Base-by-base conservation (phyloP, 306 rosid genomes). In the Trifolium pratense region DNA sequence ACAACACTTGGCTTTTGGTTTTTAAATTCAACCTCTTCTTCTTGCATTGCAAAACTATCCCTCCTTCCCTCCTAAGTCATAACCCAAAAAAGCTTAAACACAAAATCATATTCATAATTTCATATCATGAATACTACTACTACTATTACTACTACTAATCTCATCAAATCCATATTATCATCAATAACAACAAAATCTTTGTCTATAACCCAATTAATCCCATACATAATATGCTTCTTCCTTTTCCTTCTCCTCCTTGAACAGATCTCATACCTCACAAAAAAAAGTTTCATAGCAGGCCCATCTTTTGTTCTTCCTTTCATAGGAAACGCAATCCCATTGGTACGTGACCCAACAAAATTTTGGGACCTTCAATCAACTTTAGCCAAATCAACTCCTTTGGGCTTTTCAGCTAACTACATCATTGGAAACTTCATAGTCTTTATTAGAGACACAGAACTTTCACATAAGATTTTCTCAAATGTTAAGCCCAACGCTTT, bases 401-500 rank as follows among this genome's bases (percentile, higher is more conserved):
- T 9, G 0, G 98, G 98, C 0, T 42, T 86, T 81, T 91, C 96
- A 6, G 87, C 57, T 1, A 90, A 94, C 85, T 94, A 94, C 86
- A 53, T 94, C 59, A 18, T 87, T 82, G 98, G 98, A 0, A 88
- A 70, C 34, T 91, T 89, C 87, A 86, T 88, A 75, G 42, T 91
- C 65, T 91, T 88, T 88, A 83, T 91, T 65, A 80, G 92, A 14
- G 95, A 94, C 81, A 70, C 95, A 4, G 88, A 88, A 5, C 96
- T 94, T 55, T 94, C 91, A 9, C 96, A 89, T 81, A 87, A 85
- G 70, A 43, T 94, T 59, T 94, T 94, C 82, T 58, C 94, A 69
- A 94, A 94, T 80, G 98, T 94, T 9, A 84, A 87, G 14, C 91
- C 95, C 39, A 81, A 91, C 25, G 97, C 96, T 0, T 88, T 94